Base-by-base conservation (phyloP, 2,329 filamentous ascomycete species). In the Aspergillus sp. region DNA sequence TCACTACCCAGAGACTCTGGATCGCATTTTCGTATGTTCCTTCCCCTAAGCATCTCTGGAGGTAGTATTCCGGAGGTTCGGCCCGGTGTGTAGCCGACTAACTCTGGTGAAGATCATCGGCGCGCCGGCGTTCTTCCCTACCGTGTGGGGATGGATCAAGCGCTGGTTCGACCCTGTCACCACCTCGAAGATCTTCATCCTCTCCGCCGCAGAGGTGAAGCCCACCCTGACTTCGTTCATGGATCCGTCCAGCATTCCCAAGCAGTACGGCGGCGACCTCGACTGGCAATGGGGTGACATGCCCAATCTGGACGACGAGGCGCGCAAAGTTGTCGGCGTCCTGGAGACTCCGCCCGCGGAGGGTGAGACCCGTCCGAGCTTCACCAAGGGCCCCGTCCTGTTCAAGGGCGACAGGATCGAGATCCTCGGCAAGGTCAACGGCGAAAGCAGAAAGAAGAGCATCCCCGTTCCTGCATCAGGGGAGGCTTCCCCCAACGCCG, bases 111-210 rank as follows among this genome's bases (percentile, higher is more conserved):
- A 84, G 81, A 88, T 97, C 65, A 90, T 96, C 58, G 92, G 92
- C 55, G 93, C 93, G 0, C 93, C 93, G 45, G 75, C 82, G 43
- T 96, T 95, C 80, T 96, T 96, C 77, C 88, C 88, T 46, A 96
- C 90, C 2, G 89, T 96, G 54, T 71, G 92, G 92, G 85, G 89
- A 60, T 96, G 91, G 90, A 82, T 95, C 74, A 95, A 95, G 79
- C 87, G 88, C 65, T 96, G 92, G 91, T 96, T 96, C 66, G 88
- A 92, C 74, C 92, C 92, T 6, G 90, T 91, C 56, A 96, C 93
- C 32, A 89, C 91, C 3, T 94, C 90, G 64, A 97, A 97, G 77
- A 96, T 97, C 70, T 96, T 95, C 71, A 94, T 97, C 62, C 83
- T 97, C 50, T 80, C 80, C 45, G 77, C 83, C 8, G 68, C 82